Evolutionary conservation across 1,284 basidiomycete genomes (phyloP).

Genomic region (Phlebopus sp.): DNA sequence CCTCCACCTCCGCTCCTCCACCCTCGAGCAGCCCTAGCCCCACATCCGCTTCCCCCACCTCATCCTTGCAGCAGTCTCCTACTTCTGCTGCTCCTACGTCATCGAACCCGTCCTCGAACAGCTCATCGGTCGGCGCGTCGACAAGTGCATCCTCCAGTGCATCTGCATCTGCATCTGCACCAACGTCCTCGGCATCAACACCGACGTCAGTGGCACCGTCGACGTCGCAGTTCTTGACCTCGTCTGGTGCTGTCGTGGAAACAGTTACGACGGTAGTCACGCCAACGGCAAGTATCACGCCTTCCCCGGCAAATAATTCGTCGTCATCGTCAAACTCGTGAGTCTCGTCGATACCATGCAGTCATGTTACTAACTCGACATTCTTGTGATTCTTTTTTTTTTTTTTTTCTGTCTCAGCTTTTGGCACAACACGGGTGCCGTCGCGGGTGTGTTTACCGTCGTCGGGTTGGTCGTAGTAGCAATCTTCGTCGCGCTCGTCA

Average conservation of each 20-base stretch:
- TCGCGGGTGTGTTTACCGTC: slow-evolving; percentile 66
- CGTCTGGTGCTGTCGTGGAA: slow-evolving; percentile 6
- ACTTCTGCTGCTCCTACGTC: slow-evolving; percentile 6
- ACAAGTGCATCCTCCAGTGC: slow-evolving; percentile 10
- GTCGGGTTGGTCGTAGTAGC: slow-evolving; percentile 58
- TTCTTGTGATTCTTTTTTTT: too few species aligned
- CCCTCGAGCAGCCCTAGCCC: slow-evolving; percentile 12
- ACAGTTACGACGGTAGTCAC: slow-evolving; percentile 13
- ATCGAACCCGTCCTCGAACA: too few species aligned
- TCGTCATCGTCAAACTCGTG: slow-evolving; percentile 22
- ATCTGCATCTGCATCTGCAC: slow-evolving; percentile 8
- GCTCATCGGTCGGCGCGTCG: slow-evolving; percentile 8
- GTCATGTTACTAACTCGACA: slow-evolving; percentile 8
- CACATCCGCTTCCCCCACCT: slow-evolving; percentile 11
- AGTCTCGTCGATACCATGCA: slow-evolving; percentile 6
- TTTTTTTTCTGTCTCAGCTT: slow-evolving; percentile 47
- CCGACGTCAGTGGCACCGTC: slow-evolving; percentile 9
- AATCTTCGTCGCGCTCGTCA: slow-evolving; percentile 50
- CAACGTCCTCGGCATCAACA: slow-evolving; percentile 8
- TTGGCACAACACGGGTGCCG: slow-evolving; percentile 66
- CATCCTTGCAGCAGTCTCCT: slow-evolving; percentile 12
- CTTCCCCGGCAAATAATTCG: background rate
- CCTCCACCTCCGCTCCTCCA: background rate
- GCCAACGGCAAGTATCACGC: background rate
- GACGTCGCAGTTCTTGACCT: slow-evolving; percentile 8